Evolutionary conservation across 192 early-diverging fungal species (phyloP).

Genomic region (Umbelopsis vinacea): DNA sequence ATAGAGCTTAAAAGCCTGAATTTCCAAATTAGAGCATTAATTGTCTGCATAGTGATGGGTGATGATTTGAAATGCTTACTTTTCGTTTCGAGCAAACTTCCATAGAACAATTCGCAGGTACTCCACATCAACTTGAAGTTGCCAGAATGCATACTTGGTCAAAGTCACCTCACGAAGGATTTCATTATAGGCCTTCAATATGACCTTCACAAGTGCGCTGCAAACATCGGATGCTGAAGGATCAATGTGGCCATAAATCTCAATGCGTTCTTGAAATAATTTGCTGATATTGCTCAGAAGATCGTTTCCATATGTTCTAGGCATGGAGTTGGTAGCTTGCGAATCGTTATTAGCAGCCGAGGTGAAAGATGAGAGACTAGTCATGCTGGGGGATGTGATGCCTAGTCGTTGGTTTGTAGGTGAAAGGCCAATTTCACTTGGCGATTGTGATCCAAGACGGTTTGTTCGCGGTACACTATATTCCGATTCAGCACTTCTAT

Average conservation of each 20-base stretch:
- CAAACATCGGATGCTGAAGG: constrained; percentile 52
- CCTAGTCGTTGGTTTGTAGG: background rate
- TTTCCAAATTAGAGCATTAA: background rate
- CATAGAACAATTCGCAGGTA: constrained; percentile 53
- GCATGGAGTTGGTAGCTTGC: background rate
- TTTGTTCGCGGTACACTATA: background rate
- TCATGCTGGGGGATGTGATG: constrained; percentile 15
- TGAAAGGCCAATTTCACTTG: background rate
- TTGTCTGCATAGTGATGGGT: background rate
- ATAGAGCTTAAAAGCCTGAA: constrained; percentile 46
- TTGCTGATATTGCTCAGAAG: constrained; percentile 68
- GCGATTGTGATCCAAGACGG: background rate
- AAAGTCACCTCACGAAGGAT: constrained; percentile 57
- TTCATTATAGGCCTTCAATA: constrained; percentile 69
- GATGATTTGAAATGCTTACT: constrained; percentile 27
- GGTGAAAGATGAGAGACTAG: constrained; percentile 11
- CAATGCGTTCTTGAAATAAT: constrained; percentile 71
- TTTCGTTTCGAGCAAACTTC: constrained; percentile 50
- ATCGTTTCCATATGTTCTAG: constrained; percentile 33
- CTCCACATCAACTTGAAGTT: constrained; percentile 73
- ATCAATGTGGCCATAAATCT: constrained; percentile 65
- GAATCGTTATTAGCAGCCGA: constrained; percentile 2
- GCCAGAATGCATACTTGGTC: constrained; percentile 55
- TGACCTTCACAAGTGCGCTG: constrained; percentile 57
- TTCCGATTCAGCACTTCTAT: constrained; percentile 28